Conservation (phyloP, 75 land plant species). For the Pinus taeda region DNA sequence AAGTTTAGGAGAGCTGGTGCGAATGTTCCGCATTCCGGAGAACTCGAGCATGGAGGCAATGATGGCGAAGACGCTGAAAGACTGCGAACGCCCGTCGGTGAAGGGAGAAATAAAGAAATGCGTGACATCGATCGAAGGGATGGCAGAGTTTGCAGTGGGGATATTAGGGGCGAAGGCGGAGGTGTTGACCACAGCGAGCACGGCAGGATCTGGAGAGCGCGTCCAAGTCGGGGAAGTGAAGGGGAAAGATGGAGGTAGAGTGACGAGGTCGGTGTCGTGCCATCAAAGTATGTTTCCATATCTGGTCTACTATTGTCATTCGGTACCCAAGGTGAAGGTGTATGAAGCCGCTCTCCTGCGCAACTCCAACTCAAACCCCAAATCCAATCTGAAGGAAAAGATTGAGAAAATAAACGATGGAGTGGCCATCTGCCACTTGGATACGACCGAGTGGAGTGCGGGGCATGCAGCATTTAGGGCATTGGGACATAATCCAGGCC, state of each 20-base stretch:
- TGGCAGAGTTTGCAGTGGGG: conserved; percentile 28
- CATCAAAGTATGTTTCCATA: conserved; percentile 27
- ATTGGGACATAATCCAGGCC: conserved; percentile 15
- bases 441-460: conserved; percentile 24
- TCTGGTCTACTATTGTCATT: conserved; percentile 25
- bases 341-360: conserved; percentile 8
- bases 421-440: conserved; percentile 27
- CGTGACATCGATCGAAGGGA: conserved; percentile 18
- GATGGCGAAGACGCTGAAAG: conserved; percentile 28
- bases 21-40: conserved; percentile 2
- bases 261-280: conserved; percentile 17
- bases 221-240: conserved; percentile 39
- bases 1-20: conserved; percentile 18
- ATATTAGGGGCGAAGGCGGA: conserved; percentile 16
- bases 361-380: neutral
- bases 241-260: conserved; percentile 39
- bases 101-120: conserved; percentile 29
- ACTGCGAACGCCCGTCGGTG: conserved; percentile 69
- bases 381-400: neutral
- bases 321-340: conserved; percentile 22
- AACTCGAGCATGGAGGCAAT: conserved; percentile 12
- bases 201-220: neutral
- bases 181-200: conserved; percentile 14
- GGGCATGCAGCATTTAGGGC: conserved; percentile 25
- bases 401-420: conserved; percentile 3